phyloP scores from a whole-genome alignment of 371 early-diverging fungal genomes.

The Apophysomyces sp. region DNA sequence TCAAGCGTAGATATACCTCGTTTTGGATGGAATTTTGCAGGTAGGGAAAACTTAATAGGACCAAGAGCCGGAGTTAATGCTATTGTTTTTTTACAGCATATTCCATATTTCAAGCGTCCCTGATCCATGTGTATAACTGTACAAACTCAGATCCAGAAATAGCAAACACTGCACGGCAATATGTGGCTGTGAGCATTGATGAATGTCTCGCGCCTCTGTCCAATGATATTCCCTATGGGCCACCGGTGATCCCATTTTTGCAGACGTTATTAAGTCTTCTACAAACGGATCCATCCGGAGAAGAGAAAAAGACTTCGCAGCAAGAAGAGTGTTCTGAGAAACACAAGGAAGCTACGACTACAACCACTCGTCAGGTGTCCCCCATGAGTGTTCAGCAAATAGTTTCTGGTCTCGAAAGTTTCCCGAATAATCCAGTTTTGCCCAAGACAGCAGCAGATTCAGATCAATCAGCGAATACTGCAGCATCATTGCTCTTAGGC shows the following conservation, averaged over 20 bases:
- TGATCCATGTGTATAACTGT: slow-evolving; percentile 30
- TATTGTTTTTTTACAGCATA: slow-evolving; percentile 10
- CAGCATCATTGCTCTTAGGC: background rate
- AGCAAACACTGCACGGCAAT: slow-evolving; percentile 15
- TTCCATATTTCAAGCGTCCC: slow-evolving; percentile 28
- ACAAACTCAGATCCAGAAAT: slow-evolving; percentile 16
- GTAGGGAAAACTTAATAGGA: slow-evolving; percentile 1
- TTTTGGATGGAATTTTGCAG: slow-evolving; percentile 29
- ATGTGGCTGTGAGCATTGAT: slow-evolving; percentile 18
- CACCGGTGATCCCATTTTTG: slow-evolving; percentile 9
- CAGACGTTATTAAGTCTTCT: slow-evolving; percentile 18
- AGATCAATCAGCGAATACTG: slow-evolving; percentile 4
- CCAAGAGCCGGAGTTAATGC: background rate
- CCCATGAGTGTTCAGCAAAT: slow-evolving; percentile 33
- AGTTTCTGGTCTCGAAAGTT: slow-evolving; percentile 18
- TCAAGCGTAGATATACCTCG: slow-evolving; percentile 6
- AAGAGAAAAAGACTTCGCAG: slow-evolving; percentile 8
- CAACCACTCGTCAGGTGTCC: slow-evolving; percentile 1
- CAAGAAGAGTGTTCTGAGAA: background rate
- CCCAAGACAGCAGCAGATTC: background rate
- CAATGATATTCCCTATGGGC: slow-evolving; percentile 7
- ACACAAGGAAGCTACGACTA: background rate
- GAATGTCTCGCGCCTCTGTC: slow-evolving; percentile 24
- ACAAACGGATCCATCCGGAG: slow-evolving; percentile 3
- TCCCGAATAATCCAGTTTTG: background rate